Evolutionary conservation across 1,139 yeast genomes (phyloP).

Genomic region (Hansenula lynferdii): DNA sequence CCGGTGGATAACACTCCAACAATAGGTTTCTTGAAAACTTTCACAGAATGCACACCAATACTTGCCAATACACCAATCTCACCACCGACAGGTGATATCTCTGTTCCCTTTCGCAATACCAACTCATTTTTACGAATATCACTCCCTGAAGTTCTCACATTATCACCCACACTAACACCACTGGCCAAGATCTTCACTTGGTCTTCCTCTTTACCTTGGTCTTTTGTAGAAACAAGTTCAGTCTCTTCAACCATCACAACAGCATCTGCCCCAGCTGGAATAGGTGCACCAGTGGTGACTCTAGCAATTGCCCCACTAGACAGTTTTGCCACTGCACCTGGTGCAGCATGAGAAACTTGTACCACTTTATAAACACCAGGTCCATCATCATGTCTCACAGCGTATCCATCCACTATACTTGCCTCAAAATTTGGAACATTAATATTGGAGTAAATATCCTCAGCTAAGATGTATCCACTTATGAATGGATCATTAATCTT

Average conservation of each 20-base stretch:
- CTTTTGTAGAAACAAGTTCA: conserved; percentile 25
- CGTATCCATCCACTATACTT: conserved; percentile 50
- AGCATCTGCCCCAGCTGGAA: conserved; percentile 44
- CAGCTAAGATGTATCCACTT: conserved; percentile 33
- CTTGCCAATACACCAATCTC: conserved; percentile 43
- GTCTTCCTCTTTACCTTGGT: conserved; percentile 34
- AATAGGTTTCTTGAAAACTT: conserved; percentile 34
- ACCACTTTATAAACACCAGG: conserved; percentile 37
- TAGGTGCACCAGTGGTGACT: conserved; percentile 49
- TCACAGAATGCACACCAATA: conserved; percentile 32
- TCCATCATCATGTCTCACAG: conserved; percentile 37
- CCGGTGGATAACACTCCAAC: conserved; percentile 47
- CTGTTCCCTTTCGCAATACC: conserved; percentile 30
- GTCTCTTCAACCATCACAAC: conserved; percentile 52
- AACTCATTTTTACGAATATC: conserved; percentile 34
- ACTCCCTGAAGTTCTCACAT: conserved; percentile 40
- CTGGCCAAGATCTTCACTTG: conserved; percentile 30
- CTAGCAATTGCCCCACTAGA: conserved; percentile 34
- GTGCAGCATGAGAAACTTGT: conserved; percentile 37
- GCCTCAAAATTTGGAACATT: conserved; percentile 44
- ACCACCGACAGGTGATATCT: conserved; percentile 37
- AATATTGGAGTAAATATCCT: conserved; percentile 32
- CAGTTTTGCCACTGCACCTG: conserved; percentile 18
- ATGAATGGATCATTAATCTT: conserved; percentile 24
- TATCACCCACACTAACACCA: conserved; percentile 34